phyloP scores from a whole-genome alignment of 2,329 filamentous ascomycete genomes.

The Arthrocladium fulminans region DNA sequence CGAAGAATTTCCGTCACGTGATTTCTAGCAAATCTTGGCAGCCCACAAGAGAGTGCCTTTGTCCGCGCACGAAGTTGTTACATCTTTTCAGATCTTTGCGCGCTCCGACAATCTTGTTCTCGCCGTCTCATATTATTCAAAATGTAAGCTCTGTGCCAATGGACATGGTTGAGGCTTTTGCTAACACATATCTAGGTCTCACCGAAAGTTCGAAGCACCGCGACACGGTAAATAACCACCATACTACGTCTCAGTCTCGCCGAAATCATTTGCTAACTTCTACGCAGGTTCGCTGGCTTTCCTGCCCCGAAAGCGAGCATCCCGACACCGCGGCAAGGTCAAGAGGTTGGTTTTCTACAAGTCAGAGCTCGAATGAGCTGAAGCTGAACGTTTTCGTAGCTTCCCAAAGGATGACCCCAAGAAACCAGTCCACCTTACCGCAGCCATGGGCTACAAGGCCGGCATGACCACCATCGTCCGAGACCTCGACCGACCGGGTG shows the following conservation, averaged over 20 bases:
- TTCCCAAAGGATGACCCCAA: constrained; percentile 99
- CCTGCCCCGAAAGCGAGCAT: constrained; percentile 82
- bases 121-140: not conserved
- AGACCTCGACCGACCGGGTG: constrained; percentile 96
- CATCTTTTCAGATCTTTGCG: not conserved
- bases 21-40: not conserved
- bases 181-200: constrained; percentile 34
- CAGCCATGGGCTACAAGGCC: constrained; percentile 98
- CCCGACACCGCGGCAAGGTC: constrained; percentile 92
- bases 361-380: constrained; percentile 23
- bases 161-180: not conserved
- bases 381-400: constrained; percentile 41
- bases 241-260: constrained; percentile 1
- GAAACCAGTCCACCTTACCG: constrained; percentile 98
- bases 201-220: constrained; percentile 74
- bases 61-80: not conserved
- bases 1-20: not conserved
- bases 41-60: no score
- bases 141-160: not conserved
- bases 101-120: not conserved
- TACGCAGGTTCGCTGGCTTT: constrained; percentile 63
- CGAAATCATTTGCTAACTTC: constrained; percentile 23
- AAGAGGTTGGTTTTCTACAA: constrained; percentile 63
- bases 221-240: constrained; percentile 65
- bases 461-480: constrained; percentile 99